These are phyloP conservation scores for Fraxinus dipetala DNA, from an alignment of 305 asterid genomes.

Conservation along the genomic window DNA sequence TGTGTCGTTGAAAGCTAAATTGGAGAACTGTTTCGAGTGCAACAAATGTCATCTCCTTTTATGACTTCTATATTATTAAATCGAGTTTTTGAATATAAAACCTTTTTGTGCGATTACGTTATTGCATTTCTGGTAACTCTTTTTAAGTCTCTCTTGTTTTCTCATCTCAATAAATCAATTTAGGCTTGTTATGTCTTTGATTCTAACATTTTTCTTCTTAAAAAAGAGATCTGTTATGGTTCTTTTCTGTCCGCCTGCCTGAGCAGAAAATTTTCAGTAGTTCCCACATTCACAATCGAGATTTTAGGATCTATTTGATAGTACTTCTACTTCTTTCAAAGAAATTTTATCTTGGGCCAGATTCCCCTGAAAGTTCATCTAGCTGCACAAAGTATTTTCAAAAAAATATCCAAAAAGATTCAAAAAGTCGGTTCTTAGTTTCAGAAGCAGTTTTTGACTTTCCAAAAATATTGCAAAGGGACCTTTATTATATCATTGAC, in stretches of 20 bases:
- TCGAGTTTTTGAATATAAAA: constrained; percentile 1
- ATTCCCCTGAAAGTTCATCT: neutral
- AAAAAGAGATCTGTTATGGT: neutral
- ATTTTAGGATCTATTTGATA: neutral
- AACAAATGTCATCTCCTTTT: neutral
- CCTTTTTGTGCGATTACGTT: neutral
- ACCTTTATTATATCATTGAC: neutral
- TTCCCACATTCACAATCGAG: constrained; percentile 3
- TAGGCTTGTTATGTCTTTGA: neutral
- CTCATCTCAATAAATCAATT: neutral
- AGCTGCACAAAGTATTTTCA: neutral
- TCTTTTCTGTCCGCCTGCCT: neutral
- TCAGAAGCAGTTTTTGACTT: neutral
- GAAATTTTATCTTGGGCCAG: neutral
- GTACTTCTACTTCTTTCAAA: neutral
- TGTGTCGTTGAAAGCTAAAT: constrained; percentile 9
- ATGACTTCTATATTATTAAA: constrained; percentile 12
- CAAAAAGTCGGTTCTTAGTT: neutral
- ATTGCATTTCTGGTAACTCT: neutral
- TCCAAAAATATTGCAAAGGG: neutral
- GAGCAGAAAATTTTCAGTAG: neutral
- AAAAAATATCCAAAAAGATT: no score
- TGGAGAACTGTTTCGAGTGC: neutral
- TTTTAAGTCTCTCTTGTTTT: neutral
- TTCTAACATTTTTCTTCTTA: neutral